phyloP scores from a whole-genome alignment of 495 filamentous ascomycete species.

The Hyaloscypha finlandica region DNA sequence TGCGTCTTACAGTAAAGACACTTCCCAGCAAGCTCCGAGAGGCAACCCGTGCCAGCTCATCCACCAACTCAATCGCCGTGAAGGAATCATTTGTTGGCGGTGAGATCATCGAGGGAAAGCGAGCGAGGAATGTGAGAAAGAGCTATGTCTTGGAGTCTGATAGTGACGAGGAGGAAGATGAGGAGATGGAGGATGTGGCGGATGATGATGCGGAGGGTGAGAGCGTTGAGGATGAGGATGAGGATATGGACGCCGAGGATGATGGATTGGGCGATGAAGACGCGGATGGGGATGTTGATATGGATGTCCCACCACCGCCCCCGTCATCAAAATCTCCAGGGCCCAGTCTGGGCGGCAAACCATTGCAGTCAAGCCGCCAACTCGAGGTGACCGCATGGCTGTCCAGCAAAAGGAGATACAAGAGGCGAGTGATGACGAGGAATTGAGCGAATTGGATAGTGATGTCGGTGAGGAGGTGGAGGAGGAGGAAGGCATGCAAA shows the following conservation, averaged over 20 bases:
- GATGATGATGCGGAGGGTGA: conserved; percentile 46
- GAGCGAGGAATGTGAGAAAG: conserved; percentile 64
- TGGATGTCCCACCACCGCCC: conserved; percentile 44
- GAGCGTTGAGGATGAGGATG: conserved; percentile 31
- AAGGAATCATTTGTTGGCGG: conserved; percentile 50
- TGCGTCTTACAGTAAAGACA: conserved; percentile 83
- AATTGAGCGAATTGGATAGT: conserved; percentile 49
- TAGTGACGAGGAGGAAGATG: conserved; percentile 53
- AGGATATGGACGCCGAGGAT: conserved; percentile 48
- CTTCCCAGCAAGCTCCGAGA: conserved; percentile 80
- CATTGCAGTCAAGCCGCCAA: conserved; percentile 25
- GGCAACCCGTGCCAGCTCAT: conserved; percentile 53
- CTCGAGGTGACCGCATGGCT: conserved; percentile 23
- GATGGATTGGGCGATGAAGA: conserved; percentile 48
- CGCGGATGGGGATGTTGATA: conserved; percentile 41
- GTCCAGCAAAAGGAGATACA: conserved; percentile 30
- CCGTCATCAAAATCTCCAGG: conserved; percentile 33
- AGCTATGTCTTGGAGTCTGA: conserved; percentile 63
- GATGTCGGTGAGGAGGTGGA: conserved; percentile 36
- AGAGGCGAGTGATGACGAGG: conserved; percentile 46
- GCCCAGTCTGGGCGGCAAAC: conserved; percentile 25
- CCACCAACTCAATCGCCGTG: conserved; percentile 24
- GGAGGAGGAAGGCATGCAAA: conserved; percentile 43
- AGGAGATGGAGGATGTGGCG: conserved; percentile 44
- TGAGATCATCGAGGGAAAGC: conserved; percentile 62